A percentile compares a stretch with the other conserved stretches of the same genome.
Conservation (phyloP, 805 yeast species). For the Candida vaughaniae region DNA sequence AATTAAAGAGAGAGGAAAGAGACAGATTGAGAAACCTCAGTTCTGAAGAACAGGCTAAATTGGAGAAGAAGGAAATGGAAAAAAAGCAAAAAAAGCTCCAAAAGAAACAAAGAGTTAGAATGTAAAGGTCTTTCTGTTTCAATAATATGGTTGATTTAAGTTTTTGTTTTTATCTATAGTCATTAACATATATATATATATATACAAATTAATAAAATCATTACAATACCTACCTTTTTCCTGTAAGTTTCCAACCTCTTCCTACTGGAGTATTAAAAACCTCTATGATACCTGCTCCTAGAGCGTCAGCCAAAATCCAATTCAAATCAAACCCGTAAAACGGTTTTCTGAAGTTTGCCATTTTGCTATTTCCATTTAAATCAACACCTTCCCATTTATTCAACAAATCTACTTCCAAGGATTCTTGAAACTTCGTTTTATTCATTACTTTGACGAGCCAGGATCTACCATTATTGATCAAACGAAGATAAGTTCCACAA, state of each 20-base stretch:
- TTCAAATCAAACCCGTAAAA: constrained; percentile 49
- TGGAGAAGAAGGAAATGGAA: constrained; percentile 75
- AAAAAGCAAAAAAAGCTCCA: constrained; percentile 75
- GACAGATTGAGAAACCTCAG: constrained; percentile 56
- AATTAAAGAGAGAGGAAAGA: constrained; percentile 63
- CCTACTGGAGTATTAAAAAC: constrained; percentile 55
- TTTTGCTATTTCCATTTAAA: constrained; percentile 23
- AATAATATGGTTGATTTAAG: too few relatives aligned
- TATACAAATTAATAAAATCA: background rate
- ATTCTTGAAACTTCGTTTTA: constrained; percentile 40
- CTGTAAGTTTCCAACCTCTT: constrained; percentile 57
- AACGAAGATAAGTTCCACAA: constrained; percentile 47
- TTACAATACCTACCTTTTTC: constrained; percentile 31
- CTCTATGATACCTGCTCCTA: constrained; percentile 53
- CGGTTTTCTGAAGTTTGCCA: constrained; percentile 44
- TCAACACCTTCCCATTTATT: constrained; percentile 46
- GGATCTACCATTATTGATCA: constrained; percentile 43
- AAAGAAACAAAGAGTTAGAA: constrained; percentile 56
- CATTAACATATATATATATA: constrained; percentile 1
- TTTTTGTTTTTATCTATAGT: too few relatives aligned
- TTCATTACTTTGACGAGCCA: constrained; percentile 43
- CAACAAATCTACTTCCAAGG: constrained; percentile 39
- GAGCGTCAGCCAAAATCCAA: constrained; percentile 51
- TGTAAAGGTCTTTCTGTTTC: constrained; percentile 18
- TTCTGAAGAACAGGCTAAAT: constrained; percentile 77